Conservation (phyloP, 768 basidiomycete species). For the Trametes meyenii region DNA sequence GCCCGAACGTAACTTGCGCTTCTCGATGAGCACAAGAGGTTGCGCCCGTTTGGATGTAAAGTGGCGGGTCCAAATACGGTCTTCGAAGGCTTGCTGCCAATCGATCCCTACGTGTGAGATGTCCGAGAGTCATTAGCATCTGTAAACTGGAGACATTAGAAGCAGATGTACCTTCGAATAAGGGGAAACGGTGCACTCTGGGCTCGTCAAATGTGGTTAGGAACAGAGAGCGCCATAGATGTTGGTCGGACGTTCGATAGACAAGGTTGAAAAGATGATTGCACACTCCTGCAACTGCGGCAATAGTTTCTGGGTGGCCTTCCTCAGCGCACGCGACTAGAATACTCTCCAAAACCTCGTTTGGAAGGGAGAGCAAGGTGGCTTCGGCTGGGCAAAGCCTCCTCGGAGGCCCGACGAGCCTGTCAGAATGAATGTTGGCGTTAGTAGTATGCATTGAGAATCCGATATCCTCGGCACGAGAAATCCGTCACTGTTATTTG, state of each 20-base stretch:
- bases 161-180: neutral
- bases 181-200: neutral
- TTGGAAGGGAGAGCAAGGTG: conserved; percentile 26
- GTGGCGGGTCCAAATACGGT: neutral
- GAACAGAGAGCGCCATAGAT: conserved; percentile 43
- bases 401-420: too few relatives aligned
- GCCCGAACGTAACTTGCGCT: neutral
- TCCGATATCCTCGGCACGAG: neutral
- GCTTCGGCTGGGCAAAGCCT: neutral
- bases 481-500: too few relatives aligned
- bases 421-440: too few relatives aligned
- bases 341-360: conserved; percentile 41
- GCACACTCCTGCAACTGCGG: conserved; percentile 39
- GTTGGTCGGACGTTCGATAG: conserved; percentile 34
- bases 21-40: neutral
- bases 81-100: conserved; percentile 6
- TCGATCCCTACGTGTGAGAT: neutral
- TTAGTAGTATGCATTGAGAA: neutral
- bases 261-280: conserved; percentile 33
- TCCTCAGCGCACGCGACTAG: conserved; percentile 31
- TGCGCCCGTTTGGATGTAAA: neutral
- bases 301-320: conserved; percentile 27
- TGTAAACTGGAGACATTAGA: neutral
- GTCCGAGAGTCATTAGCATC: neutral
- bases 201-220: conserved; percentile 41